Base-by-base conservation (phyloP, 2,329 filamentous ascomycete genomes). In the Chrysoporthe cubensis region DNA sequence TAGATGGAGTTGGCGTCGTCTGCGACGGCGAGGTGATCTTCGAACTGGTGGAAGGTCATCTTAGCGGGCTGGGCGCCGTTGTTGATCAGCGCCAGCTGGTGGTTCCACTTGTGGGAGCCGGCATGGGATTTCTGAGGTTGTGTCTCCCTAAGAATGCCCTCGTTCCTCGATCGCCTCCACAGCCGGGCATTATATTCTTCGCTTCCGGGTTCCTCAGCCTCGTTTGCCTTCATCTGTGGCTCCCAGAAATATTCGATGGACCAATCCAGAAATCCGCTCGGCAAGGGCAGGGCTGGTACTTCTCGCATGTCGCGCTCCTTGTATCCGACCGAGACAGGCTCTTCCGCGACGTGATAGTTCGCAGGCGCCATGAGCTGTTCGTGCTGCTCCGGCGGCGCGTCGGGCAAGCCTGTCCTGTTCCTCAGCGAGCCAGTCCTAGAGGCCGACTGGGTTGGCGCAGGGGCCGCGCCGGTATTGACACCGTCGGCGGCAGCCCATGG, bases 231-330 rank as follows among this genome's bases (percentile, higher is more conserved):
- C 96, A 99, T 98, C 79, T 99, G 96, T 43, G 96, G 96, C 78
- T 98, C 94, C 42, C 94, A 92, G 84, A 98, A 99, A 78, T 99
- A 98, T 78, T 95, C 95, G 57, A 96, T 94, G 4, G 94, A 97
- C 94, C 95, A 99, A 71, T 97, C 93, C 71, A 97, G 85, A 78
- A 98, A 97, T 9, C 86, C 90, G 76, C 94, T 97, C 69, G 87
- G 86, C 21, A 99, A 78, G 1, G 96, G 96, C 40, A 98, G 85
- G 14, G 78, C 79, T 1, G 92, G 90, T 11, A 82, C 73, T 64
- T 87, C 82, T 0, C 84, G 82, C 42, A 87, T 77, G 69, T 89
- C 85, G 67, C 90, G 87, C 62, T 88, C 82, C 71, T 87, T 81
- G 75, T 91, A 97, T 0, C 89, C 87, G 13, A 92, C 90, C 3